A percentile compares a stretch with the other conserved stretches of the same genome.
Conservation (phyloP, 2,329 filamentous ascomycete species). For the Hirsutella rhossiliensis region DNA sequence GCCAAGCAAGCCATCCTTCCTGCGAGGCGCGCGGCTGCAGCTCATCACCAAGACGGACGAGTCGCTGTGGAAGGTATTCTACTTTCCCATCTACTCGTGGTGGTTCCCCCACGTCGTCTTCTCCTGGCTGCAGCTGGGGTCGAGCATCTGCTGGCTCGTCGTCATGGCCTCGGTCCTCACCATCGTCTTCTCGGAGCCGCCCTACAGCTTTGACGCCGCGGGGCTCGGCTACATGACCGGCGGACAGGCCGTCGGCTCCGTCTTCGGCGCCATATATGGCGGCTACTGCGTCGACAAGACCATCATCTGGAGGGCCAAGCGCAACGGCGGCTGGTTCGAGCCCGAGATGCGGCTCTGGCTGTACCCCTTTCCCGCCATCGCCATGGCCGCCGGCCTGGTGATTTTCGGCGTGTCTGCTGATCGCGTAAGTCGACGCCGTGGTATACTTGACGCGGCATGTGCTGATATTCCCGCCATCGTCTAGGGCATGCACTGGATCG, state of each 20-base stretch:
- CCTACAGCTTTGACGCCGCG: constrained; percentile 15
- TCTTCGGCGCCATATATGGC: constrained; percentile 22
- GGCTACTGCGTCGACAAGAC: constrained; percentile 24
- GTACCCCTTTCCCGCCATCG: constrained; percentile 17
- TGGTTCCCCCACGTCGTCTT: constrained; percentile 23
- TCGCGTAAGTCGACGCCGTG: neutral
- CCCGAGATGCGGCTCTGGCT: constrained; percentile 31
- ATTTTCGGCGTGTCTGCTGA: constrained; percentile 1
- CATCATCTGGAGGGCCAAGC: constrained; percentile 20
- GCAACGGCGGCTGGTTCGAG: constrained; percentile 27
- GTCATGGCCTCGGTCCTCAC: neutral
- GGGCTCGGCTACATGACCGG: constrained; percentile 13
- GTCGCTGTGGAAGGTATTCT: constrained; percentile 8
- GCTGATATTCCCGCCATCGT: neutral
- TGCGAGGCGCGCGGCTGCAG: neutral
- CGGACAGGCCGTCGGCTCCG: constrained; percentile 19
- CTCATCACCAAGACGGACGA: constrained; percentile 7
- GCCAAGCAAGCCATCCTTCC: too few relatives aligned
- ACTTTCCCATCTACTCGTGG: constrained; percentile 8
- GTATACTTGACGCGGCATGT: too few relatives aligned
- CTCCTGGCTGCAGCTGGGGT: neutral
- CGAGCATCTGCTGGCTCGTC: constrained; percentile 1
- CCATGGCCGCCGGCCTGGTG: constrained; percentile 19
- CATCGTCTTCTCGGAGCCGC: constrained; percentile 9
- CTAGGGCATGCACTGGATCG: neutral